Conservation (phyloP, 345 rosid genomes). For the Punica granatum region DNA sequence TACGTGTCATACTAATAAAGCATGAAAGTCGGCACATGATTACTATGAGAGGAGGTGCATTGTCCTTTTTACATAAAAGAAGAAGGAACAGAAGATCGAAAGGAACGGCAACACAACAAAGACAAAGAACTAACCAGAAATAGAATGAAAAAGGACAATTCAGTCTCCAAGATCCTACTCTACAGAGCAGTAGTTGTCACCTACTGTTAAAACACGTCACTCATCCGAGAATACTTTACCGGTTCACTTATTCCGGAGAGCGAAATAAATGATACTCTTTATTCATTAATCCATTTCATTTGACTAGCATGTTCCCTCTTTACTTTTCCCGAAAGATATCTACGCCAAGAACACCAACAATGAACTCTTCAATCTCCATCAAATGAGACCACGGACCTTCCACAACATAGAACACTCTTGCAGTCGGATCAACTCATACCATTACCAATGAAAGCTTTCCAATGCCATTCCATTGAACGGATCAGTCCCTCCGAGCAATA, state of each 20-base stretch:
- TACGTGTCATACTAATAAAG: not conserved
- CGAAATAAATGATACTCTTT: not conserved
- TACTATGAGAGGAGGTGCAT: not conserved
- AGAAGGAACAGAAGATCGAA: not conserved
- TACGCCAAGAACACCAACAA: not conserved
- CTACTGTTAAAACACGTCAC: not conserved
- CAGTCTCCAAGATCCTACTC: not conserved
- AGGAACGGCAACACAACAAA: not conserved
- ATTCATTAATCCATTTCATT: not conserved
- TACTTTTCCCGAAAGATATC: not conserved
- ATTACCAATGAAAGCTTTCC: too few relatives aligned
- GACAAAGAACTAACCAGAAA: not conserved
- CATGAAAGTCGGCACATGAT: not conserved
- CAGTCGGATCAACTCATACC: too few relatives aligned
- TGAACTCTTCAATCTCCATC: not conserved
- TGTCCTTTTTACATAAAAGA: not conserved
- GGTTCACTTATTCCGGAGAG: too few relatives aligned
- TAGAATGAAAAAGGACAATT: not conserved
- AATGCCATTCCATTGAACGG: too few relatives aligned
- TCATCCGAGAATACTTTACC: not conserved
- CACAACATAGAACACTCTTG: too few relatives aligned
- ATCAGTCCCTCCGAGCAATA: not conserved
- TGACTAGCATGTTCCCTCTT: not conserved
- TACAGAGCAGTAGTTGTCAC: not conserved
- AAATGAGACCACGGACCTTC: not conserved